Conservation (phyloP, 345 rosid genomes). For the Syzygium aqueum region DNA sequence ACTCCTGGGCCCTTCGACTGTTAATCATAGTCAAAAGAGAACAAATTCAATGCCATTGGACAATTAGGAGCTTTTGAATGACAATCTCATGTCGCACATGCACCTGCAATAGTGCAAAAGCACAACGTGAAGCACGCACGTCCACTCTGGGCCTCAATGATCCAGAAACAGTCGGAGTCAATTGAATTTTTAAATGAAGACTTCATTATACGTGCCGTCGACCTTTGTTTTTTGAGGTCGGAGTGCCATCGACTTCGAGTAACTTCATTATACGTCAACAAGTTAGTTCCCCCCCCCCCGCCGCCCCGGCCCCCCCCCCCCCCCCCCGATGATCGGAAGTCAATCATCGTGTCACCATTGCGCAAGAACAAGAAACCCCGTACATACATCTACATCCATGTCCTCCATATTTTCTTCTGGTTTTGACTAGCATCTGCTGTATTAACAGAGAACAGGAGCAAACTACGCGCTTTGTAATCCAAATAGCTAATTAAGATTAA, state of each 20-base stretch:
- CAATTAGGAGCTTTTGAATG: neutral
- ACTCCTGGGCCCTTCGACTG: neutral
- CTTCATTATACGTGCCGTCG: neutral
- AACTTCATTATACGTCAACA: neutral
- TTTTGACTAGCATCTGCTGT: neutral
- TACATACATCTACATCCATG: neutral
- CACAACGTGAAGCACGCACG: neutral
- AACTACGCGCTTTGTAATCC: neutral
- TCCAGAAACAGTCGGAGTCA: neutral
- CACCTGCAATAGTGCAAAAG: neutral
- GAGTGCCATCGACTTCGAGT: neutral
- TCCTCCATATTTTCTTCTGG: neutral
- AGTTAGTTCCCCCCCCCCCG: neutral
- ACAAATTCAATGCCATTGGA: neutral
- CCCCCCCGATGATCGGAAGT: too few relatives aligned
- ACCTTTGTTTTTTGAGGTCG: neutral
- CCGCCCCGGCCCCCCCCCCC: too few relatives aligned
- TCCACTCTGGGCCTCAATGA: neutral
- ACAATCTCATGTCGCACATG: neutral
- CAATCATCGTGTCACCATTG: neutral
- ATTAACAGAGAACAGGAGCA: neutral
- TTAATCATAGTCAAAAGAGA: neutral
- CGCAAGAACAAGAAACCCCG: neutral
- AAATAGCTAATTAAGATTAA: neutral
- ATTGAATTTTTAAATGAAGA: neutral